Evolutionary conservation across 768 basidiomycete genomes (phyloP), one percentile per base, ranked within the genome.

Genomic region (Leccinum sublutescens): DNA sequence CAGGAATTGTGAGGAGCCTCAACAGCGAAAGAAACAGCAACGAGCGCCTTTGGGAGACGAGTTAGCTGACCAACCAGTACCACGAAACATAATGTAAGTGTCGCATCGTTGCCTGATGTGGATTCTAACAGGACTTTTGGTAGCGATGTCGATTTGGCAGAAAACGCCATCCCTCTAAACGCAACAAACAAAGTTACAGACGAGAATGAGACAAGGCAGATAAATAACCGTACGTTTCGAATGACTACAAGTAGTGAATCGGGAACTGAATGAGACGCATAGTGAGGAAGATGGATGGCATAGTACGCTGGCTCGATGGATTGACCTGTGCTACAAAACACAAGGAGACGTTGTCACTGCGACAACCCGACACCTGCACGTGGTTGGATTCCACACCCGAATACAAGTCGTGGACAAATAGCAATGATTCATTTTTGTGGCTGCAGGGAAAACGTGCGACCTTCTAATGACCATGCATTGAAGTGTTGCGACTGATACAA

Each of bases 381-480:
- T 59, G 56, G 60, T 47, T 62, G 12, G 23, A n/a, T 33, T 54
- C 36, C 11, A 47, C 51, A 6, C 11, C 43, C 1, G 34, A 43
- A 3, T 62, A 68, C 21, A 8, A 45, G n/a, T n/a, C 29, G 4
- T 65, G 66, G 66, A 52, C 25, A 4, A 50, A 34, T 29, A 5
- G n/a, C 5, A 10, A 27, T 1, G 15, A 38, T 14, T 59, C 56
- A 14, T 57, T 55, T 12, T 19, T 66, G 29, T 67, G 62, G 66
- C 33, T 66, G 31, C 53, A 61, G 21, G 66, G 66, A 12, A 66
- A 67, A 52, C 56, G 66, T 64, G n/a, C n/a, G 56, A 15, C 10
- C 7, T 38, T 52, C 4, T 17, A 45, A 40, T 40, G 38, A 40
- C 23, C 1, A 14, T 23, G 8, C 54, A 23, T 5, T 21, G 12